These are phyloP conservation scores for Candida coquimbonensis DNA, from an alignment of 805 yeast genomes.

Conservation along the genomic window DNA sequence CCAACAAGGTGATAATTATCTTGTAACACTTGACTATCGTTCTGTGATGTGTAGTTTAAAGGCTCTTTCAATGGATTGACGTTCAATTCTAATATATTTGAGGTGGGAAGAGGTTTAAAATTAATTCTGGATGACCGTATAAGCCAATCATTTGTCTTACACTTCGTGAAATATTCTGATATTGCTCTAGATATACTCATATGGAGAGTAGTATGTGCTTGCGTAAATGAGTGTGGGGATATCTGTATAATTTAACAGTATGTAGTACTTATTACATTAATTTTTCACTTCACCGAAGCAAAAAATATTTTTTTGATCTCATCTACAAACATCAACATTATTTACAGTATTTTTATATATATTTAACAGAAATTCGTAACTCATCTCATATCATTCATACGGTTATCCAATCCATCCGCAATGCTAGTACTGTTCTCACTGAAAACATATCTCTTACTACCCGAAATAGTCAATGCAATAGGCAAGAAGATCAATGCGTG, in stretches of 20 bases:
- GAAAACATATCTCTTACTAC: conserved; percentile 48
- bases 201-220: too few relatives aligned
- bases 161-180: conserved; percentile 6
- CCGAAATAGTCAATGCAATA: conserved; percentile 54
- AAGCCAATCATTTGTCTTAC: conserved; percentile 9
- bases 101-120: background rate
- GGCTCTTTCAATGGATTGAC: background rate
- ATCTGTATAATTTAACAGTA: too few relatives aligned
- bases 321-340: too few relatives aligned
- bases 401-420: conserved; percentile 24
- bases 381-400: conserved; percentile 8
- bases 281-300: too few relatives aligned
- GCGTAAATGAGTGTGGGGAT: too few relatives aligned
- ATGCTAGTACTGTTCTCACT: conserved; percentile 28
- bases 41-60: background rate
- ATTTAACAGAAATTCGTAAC: background rate
- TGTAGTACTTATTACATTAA: too few relatives aligned
- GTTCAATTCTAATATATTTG: background rate
- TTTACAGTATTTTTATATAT: background rate
- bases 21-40: conserved; percentile 2
- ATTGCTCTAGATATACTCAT: conserved; percentile 8
- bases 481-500: conserved; percentile 82
- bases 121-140: background rate
- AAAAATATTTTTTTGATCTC: too few relatives aligned
- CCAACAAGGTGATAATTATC: conserved; percentile 21